Conservation (phyloP, 305 asterid species). For the Ajuga reptans region DNA sequence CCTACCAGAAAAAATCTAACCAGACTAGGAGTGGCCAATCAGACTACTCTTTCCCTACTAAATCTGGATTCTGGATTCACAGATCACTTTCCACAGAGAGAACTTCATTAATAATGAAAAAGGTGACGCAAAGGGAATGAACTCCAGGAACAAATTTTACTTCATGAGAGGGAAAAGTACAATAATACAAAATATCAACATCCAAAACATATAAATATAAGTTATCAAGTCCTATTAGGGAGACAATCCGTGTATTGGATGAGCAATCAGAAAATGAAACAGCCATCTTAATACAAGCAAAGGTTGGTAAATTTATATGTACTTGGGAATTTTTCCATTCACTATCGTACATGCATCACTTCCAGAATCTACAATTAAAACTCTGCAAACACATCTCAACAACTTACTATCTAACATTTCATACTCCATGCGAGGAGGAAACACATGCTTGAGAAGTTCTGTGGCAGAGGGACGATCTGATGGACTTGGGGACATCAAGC, state of each 20-base stretch:
- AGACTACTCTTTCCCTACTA: not conserved
- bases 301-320: not conserved
- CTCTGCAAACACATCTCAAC: conserved; percentile 12
- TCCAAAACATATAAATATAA: not conserved
- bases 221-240: not conserved
- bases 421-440: conserved; percentile 91
- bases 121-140: not conserved
- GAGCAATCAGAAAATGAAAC: not conserved
- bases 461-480: conserved; percentile 93
- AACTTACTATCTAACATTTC: conserved; percentile 83
- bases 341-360: not conserved
- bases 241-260: not conserved
- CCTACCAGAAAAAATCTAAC: not conserved
- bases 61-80: not conserved
- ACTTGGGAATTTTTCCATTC: not conserved
- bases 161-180: not conserved
- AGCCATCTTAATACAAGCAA: not conserved
- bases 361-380: not conserved
- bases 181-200: not conserved
- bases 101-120: not conserved
- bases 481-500: conserved; percentile 76
- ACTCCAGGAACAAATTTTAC: not conserved
- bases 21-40: too few relatives aligned
- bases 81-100: too few relatives aligned
- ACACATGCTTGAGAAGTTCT: conserved; percentile 84